Conservation (phyloP, 1,284 basidiomycete genomes). For the Sutorius eximius region DNA sequence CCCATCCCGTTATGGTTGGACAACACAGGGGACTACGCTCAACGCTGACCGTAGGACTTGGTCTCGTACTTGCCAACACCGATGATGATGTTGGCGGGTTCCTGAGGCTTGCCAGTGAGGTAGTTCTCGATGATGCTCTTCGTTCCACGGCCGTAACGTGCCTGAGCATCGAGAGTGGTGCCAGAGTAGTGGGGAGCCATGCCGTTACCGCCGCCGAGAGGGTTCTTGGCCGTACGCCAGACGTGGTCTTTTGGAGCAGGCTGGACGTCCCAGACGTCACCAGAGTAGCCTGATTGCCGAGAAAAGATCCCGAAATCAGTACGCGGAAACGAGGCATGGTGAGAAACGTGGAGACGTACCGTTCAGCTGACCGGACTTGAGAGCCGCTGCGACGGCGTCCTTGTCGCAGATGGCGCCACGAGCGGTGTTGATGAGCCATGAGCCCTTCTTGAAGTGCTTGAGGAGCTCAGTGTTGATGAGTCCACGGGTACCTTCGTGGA, state of each 20-base stretch:
- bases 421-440: constrained; percentile 94
- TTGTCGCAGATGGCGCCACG: constrained; percentile 92
- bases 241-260: constrained; percentile 85
- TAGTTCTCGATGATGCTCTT: constrained; percentile 83
- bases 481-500: constrained; percentile 85
- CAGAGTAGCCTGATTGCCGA: constrained; percentile 49
- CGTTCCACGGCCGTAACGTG: constrained; percentile 82
- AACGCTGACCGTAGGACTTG: constrained; percentile 56
- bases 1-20: not conserved
- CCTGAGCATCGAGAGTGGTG: constrained; percentile 91
- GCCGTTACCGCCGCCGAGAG: constrained; percentile 77
- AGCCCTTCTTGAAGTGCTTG: constrained; percentile 86
- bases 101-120: constrained; percentile 66
- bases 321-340: not conserved
- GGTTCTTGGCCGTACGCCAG: constrained; percentile 84
- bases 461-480: constrained; percentile 84
- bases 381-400: constrained; percentile 75
- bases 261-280: constrained; percentile 78
- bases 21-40: not conserved
- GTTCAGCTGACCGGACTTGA: constrained; percentile 75
- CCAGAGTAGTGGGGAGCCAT: constrained; percentile 89
- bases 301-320: not conserved
- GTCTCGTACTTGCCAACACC: constrained; percentile 64
- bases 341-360: constrained; percentile 38
- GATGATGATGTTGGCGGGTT: constrained; percentile 81